Percentiles rank a stretch among this genome's conserved stretches.
phyloP scores from a whole-genome alignment of 805 yeast genomes.

The Candida nemodendra region DNA sequence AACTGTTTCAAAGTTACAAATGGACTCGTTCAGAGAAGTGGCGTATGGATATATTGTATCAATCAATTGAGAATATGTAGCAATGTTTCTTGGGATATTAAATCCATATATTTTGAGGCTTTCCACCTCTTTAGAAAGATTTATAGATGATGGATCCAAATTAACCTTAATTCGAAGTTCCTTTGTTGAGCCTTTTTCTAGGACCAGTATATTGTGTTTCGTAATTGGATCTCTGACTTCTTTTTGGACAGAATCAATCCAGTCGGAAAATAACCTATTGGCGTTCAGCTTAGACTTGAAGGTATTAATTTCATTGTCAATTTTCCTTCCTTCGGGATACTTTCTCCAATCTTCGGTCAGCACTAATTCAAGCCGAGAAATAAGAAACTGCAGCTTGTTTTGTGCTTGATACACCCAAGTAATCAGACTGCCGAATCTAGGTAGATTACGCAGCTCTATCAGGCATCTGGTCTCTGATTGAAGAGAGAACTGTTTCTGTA shows the following conservation, averaged over 20 bases:
- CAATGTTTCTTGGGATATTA: constrained; percentile 54
- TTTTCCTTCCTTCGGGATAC: constrained; percentile 65
- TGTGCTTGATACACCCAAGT: constrained; percentile 55
- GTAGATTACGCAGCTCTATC: constrained; percentile 44
- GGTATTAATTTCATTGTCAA: constrained; percentile 47
- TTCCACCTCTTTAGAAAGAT: constrained; percentile 52
- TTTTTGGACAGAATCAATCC: constrained; percentile 38
- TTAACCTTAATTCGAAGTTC: constrained; percentile 42
- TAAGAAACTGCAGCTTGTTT: constrained; percentile 40
- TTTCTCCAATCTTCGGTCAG: constrained; percentile 61
- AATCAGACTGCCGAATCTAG: constrained; percentile 45
- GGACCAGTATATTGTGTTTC: constrained; percentile 35
- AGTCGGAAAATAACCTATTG: constrained; percentile 39
- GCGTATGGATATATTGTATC: constrained; percentile 58
- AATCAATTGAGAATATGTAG: constrained; percentile 47
- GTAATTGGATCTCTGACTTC: constrained; percentile 13
- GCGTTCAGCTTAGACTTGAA: constrained; percentile 49
- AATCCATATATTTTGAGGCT: constrained; percentile 49
- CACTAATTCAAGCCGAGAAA: constrained; percentile 46
- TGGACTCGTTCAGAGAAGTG: constrained; percentile 49
- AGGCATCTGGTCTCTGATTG: constrained; percentile 36
- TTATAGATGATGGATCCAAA: constrained; percentile 44
- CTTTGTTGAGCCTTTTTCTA: constrained; percentile 25
- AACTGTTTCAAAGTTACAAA: constrained; percentile 37
- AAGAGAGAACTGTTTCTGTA: constrained; percentile 37